Percentiles rank a stretch among this genome's conserved stretches.
These are phyloP conservation scores for Rhizopus sp. DNA, from an alignment of 371 early-diverging fungal species.

Conservation along the genomic window DNA sequence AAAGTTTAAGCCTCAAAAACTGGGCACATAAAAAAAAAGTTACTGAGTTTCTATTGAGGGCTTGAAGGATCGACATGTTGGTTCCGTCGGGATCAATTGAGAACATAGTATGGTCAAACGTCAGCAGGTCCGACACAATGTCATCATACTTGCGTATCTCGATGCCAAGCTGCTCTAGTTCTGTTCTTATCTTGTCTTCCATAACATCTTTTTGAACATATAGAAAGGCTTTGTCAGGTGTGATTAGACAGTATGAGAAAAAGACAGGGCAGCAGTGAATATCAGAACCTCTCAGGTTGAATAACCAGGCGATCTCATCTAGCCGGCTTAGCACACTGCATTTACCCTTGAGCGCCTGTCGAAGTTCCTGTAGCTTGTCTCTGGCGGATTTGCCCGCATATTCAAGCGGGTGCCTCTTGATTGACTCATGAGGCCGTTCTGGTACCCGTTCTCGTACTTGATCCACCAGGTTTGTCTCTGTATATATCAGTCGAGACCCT, in stretches of 20 bases:
- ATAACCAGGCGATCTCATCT: slow-evolving; percentile 96
- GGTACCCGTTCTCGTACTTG: slow-evolving; percentile 74
- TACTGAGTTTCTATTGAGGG: slow-evolving; percentile 10
- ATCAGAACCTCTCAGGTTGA: slow-evolving; percentile 97
- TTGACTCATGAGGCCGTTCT: slow-evolving; percentile 55
- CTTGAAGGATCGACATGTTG: slow-evolving; percentile 22
- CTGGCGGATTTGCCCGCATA: slow-evolving; percentile 63
- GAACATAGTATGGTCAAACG: not conserved
- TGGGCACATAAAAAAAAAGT: not conserved
- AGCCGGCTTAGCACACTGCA: slow-evolving; percentile 79
- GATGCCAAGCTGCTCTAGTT: not conserved
- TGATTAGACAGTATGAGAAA: slow-evolving; percentile 89
- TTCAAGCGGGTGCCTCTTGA: slow-evolving; percentile 62
- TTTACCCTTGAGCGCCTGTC: not conserved
- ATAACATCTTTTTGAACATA: slow-evolving; percentile 68
- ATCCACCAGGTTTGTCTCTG: slow-evolving; percentile 76
- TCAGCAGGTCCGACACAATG: slow-evolving; percentile 6
- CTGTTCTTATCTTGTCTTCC: slow-evolving; percentile 5
- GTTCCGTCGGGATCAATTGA: slow-evolving; percentile 10
- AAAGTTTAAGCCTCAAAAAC: not conserved
- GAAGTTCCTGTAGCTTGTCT: slow-evolving; percentile 9
- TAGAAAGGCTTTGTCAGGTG: slow-evolving; percentile 63
- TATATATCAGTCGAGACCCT: slow-evolving; percentile 54
- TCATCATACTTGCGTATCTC: slow-evolving; percentile 4
- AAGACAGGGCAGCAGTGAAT: slow-evolving; percentile 97